A percentile compares a stretch with the other conserved stretches of the same genome.
phyloP scores from a whole-genome alignment of 345 rosid species.

The Salix caprea region DNA sequence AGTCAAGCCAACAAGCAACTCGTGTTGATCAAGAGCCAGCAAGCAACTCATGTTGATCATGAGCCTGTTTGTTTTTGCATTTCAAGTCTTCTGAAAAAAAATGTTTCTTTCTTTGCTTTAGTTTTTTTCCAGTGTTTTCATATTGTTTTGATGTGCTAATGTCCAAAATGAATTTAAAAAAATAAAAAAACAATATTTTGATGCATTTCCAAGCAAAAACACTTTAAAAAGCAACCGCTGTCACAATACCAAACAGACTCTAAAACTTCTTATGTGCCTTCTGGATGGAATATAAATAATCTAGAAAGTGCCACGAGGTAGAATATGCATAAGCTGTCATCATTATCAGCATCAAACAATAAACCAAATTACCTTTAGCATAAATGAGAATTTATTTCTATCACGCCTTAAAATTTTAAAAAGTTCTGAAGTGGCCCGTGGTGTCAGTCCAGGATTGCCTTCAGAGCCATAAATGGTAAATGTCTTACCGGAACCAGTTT shows the following conservation, averaged over 20 bases:
- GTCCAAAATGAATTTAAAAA: no score
- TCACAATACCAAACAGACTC: no score
- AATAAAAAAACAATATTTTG: no score
- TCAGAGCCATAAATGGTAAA: conserved; percentile 87
- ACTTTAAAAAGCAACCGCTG: no score
- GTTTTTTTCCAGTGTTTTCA: no score
- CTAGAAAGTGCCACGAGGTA: background rate
- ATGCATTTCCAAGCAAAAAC: no score
- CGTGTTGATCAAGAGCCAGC: background rate
- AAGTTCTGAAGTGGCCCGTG: conserved; percentile 83
- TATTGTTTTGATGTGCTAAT: no score
- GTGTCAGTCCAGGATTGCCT: conserved; percentile 76
- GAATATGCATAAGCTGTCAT: background rate
- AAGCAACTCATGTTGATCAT: no score
- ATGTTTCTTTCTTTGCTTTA: no score
- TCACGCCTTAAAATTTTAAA: conserved; percentile 73
- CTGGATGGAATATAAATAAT: background rate
- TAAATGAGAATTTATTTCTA: conserved; percentile 72
- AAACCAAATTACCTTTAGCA: conserved; percentile 57
- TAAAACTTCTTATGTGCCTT: background rate
- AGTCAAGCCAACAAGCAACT: background rate
- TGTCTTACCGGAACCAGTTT: conserved; percentile 98
- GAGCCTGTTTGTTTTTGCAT: no score
- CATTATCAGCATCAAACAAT: background rate
- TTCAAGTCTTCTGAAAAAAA: no score